Evolutionary conservation across 2,329 filamentous ascomycete genomes (phyloP), one percentile per base, ranked within the genome.

Genomic region (Coleophoma cylindrospora): DNA sequence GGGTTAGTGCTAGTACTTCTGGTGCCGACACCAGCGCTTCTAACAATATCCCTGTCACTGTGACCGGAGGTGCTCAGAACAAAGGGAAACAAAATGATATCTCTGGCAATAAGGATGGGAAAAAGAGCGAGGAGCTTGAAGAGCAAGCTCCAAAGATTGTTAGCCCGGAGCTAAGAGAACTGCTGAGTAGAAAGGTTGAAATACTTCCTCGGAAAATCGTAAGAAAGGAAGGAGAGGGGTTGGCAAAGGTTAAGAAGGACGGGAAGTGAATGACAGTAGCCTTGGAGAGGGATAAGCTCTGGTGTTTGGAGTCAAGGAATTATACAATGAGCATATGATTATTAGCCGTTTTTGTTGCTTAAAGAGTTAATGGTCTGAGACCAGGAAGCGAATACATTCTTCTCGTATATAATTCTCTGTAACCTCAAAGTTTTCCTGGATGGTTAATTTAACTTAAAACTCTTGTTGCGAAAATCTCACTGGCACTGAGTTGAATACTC

Each of bases 151-250:
- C 58, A 9, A 79, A 75, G 56, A 74, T 85, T 14, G 82, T 89
- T 43, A 84, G 78, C 54, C 74, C 80, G 0, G 82, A 88, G 57
- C 64, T 89, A 50, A 74, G 85, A 44, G 67, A 70, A 7, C 57
- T 89, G 40, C 63, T 88, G n/a, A 81, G 77, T 55, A 72, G 78
- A 52, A 80, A 86, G 52, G 70, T 86, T 13, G 59, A 65, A 44
- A 49, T 66, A 1, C 40, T 67, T 4, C 59, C 63, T 3, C 51
- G 64, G 21, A 65, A 64, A 38, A 54, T 65, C 12, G 62, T 67
- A 12, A 61, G 52, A 52, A 64, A 62, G 52, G 60, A 61, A 19
- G 64, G 64, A 10, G 64, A 65, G 34, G 63, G 63, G 2, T 36
- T 61, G 45, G 48, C n/a, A 5, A 50, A 47, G 34, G 37, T 47